Evolutionary conservation across 2,329 filamentous ascomycete species (phyloP), one percentile per base, ranked within the genome.

Genomic region (Xylariaceae sp.): DNA sequence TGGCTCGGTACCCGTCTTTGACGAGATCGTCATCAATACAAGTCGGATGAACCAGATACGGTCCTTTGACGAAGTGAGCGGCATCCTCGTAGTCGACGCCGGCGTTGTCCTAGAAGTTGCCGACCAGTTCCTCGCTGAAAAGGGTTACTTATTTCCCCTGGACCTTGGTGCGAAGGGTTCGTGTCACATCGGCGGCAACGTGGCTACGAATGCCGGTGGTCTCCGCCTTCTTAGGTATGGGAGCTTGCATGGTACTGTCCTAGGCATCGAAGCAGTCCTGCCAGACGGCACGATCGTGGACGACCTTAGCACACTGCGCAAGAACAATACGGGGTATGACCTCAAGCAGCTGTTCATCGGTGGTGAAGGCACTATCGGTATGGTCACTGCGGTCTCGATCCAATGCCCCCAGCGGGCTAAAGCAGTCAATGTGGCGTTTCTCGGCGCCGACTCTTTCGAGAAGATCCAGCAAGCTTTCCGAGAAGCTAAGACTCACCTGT

Each of bases 291-390:
- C 92, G 6, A 83, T 99, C 63, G 81, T 99, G 39, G 86, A 97
- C 65, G 92, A 97, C 65, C 84, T 99, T 26, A 88, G 85, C 63
- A 92, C 84, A 55, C 79, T 99, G 53, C 86, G 94, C 62, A 99
- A 99, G 80, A 97, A 99, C 80, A 99, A 99, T 77, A 99, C 94
- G 2, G 94, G 94, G 23, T 99, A 97, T 74, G 95, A 99, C 71
- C 71, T 85, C 59, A 76, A 79, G 63, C 83, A 86, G 66, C 70
- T 88, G 29, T 97, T 99, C 72, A 96, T 99, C 66, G 94, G 94
- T 39, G 90, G 87, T 26, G 94, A 99, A 73, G 94, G 94, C 20
- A 97, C 94, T 4, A 88, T 97, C 59, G 94, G 94, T 47, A 89
- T 97, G 66, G 89, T 99, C 65, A 99, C 94, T 15, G 92, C 84